Base-by-base conservation (phyloP, 140 eudicot species). In the Stevia rebaudiana region DNA sequence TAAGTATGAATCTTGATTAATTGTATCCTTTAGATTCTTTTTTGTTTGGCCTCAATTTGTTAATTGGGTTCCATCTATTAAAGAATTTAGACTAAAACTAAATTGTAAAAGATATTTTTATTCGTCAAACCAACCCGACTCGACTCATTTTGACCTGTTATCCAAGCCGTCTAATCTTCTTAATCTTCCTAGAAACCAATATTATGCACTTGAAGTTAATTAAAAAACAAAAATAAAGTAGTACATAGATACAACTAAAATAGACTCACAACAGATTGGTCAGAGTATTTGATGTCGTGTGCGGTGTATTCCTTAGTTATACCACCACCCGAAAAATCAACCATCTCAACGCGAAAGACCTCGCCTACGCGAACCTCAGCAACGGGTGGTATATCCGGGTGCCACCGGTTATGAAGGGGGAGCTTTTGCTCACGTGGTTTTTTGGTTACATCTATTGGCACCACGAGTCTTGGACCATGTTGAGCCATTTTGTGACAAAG, bases 391-490 rank as follows among this genome's bases (percentile, higher is more conserved):
- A 92, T 92, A 19, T 75, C 80, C 0, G 95, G 96, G 80, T 88
- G 98, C 96, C 98, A 92, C 19, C 98, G 83, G 79, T 92, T 88
- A 80, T 88, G 98, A 15, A 88, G 94, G 18, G 83, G 87, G 11
- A 61, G 87, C 67, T 83, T 74, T 59, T 92, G 98, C 57, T 88
- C 88, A 69, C 77, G 60, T 63, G 96, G 87, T 72, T 74, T 80
- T 83, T 88, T 92, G 78, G 83, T 88, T 40, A 85, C 58, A 56
- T 92, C 96, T 57, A 86, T 75, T 13, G 91, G 88, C 47, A 86
- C 76, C 15, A 86, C 82, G 19, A 86, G 19, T 65, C 81, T 80
- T 16, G 88, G 77, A 44, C 88, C 85, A 47, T 70, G 71, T n/a
- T 65, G 70, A 56, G 81, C 76, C 92, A 83, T 83, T 58, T 63